Evolutionary conservation across 1,139 yeast genomes (phyloP).

Genomic region (Candida labiduridarum): DNA sequence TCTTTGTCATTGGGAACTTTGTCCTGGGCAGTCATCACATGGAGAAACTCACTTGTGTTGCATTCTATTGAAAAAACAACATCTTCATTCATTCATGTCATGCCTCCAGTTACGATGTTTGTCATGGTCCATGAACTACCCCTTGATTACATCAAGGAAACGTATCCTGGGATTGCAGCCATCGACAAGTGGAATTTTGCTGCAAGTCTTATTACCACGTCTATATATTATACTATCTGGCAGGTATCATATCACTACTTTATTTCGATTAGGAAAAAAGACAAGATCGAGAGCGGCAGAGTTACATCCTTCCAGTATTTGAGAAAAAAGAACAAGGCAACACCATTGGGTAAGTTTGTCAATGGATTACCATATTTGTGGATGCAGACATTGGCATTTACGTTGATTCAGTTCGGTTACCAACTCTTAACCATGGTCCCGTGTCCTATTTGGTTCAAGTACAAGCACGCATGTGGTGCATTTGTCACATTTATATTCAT

Average conservation of each 20-base stretch:
- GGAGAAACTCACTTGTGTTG: conserved; percentile 92
- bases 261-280: conserved; percentile 78
- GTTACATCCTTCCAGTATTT: conserved; percentile 88
- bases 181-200: conserved; percentile 71
- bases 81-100: conserved; percentile 83
- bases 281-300: conserved; percentile 81
- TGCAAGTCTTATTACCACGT: conserved; percentile 75
- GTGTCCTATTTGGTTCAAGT: conserved; percentile 83
- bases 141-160: conserved; percentile 47
- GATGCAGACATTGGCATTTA: conserved; percentile 84
- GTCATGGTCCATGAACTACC: conserved; percentile 84
- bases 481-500: conserved; percentile 74
- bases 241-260: conserved; percentile 88
- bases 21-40: conserved; percentile 91
- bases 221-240: conserved; percentile 89
- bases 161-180: conserved; percentile 82
- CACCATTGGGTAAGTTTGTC: conserved; percentile 74
- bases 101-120: conserved; percentile 89
- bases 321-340: conserved; percentile 67
- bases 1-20: conserved; percentile 87
- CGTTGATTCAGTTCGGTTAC: conserved; percentile 82
- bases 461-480: conserved; percentile 64
- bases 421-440: conserved; percentile 87
- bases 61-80: conserved; percentile 95
- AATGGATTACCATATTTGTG: conserved; percentile 78